Percentiles rank a stretch among this genome's conserved stretches.
Evolutionary conservation across 192 early-diverging fungal species (phyloP).

Genomic region (Funneliformis mosseae): DNA sequence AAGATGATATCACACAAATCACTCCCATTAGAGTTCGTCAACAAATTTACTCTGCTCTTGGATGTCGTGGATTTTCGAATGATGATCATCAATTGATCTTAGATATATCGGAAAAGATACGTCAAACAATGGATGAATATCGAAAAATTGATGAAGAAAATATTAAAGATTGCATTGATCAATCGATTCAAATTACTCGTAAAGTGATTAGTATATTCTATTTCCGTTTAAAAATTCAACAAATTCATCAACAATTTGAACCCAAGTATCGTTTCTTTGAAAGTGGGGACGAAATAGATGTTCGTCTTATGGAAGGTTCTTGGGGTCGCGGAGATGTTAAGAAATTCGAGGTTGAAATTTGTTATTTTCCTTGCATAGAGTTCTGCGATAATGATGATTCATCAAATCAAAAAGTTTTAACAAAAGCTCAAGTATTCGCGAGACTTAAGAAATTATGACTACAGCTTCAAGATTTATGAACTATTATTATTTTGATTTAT

Average conservation of each 20-base stretch:
- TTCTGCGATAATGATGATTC: not conserved
- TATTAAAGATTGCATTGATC: not conserved
- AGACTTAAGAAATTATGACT: no score
- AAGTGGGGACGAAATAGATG: not conserved
- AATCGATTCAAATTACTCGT: conserved; percentile 1
- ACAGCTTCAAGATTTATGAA: no score
- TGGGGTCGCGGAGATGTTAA: not conserved
- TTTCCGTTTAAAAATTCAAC: not conserved
- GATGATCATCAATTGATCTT: not conserved
- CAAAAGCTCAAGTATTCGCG: not conserved
- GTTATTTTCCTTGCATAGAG: not conserved
- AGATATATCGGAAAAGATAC: not conserved
- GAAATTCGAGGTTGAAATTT: conserved; percentile 22
- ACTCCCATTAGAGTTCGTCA: conserved; percentile 13
- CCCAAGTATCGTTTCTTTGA: conserved; percentile 1
- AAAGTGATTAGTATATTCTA: not conserved
- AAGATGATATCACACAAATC: not conserved
- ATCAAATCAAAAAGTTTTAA: not conserved
- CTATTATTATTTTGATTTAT: no score
- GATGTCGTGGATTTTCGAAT: conserved; percentile 10
- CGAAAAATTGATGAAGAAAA: not conserved
- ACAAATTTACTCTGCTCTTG: conserved; percentile 8
- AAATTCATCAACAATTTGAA: not conserved
- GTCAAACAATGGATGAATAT: not conserved
- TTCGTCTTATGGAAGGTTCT: not conserved